These are phyloP conservation scores for Nyctanthes arbortristis DNA, from an alignment of 257 asterid species.

Conservation along the genomic window DNA sequence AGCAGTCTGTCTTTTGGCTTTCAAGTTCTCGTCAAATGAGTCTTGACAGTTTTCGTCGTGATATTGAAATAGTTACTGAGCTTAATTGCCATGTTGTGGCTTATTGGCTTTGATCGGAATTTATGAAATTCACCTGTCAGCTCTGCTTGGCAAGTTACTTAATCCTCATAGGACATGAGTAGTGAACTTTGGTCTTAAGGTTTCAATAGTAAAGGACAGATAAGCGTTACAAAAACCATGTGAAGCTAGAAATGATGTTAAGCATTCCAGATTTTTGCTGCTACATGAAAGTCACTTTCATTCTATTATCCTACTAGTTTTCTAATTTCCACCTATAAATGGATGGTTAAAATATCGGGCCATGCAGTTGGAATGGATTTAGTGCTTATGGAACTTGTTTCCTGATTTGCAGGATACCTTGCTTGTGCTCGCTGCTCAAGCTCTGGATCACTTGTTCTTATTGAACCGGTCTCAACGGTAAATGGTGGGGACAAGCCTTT, in stretches of 20 bases:
- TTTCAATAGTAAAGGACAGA: background rate
- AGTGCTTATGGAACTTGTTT: conserved; percentile 23
- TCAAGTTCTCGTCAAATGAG: too few relatives aligned
- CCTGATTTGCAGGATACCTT: conserved; percentile 67
- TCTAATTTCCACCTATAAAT: background rate
- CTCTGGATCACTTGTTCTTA: conserved; percentile 78
- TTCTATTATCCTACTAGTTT: background rate
- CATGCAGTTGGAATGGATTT: background rate
- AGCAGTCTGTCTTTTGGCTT: background rate
- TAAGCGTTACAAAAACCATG: background rate
- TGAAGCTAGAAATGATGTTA: conserved; percentile 8
- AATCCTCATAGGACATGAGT: background rate
- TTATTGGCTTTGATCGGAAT: background rate
- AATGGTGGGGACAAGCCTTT: conserved; percentile 53
- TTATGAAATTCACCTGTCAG: background rate
- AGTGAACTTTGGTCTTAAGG: background rate
- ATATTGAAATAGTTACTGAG: too few relatives aligned
- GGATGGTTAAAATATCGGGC: background rate
- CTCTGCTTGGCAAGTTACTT: background rate
- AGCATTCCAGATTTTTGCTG: background rate
- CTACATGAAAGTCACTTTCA: background rate
- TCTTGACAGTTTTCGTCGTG: background rate
- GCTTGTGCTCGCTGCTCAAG: conserved; percentile 96
- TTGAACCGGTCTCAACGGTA: conserved; percentile 67
- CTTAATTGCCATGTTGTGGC: too few relatives aligned